phyloP scores from a whole-genome alignment of 202 grass and related monocot genomes.

The Eragrostis tef region DNA sequence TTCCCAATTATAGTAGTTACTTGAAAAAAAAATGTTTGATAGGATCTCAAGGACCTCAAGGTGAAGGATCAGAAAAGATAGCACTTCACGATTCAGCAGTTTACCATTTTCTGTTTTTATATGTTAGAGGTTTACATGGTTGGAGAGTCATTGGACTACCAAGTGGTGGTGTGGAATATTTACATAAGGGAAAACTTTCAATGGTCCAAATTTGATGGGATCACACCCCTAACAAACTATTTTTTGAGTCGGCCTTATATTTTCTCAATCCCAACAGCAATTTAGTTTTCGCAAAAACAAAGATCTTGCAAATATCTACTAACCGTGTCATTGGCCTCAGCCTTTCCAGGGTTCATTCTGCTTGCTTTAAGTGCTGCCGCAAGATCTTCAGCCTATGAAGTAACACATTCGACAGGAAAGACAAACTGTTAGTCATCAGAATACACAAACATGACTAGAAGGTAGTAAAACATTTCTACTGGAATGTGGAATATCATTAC shows the following conservation, averaged over 20 bases:
- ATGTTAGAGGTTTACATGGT: background rate
- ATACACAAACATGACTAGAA: constrained; percentile 15
- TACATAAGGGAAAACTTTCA: background rate
- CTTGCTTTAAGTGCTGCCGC: constrained; percentile 79
- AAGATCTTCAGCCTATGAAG: constrained; percentile 89
- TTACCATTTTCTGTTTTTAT: constrained; percentile 18
- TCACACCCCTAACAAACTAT: background rate
- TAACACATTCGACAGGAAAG: constrained; percentile 21
- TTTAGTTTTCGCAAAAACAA: constrained; percentile 5
- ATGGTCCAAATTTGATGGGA: constrained; percentile 20
- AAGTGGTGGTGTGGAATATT: background rate
- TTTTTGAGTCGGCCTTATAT: background rate
- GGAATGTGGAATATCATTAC: constrained; percentile 16
- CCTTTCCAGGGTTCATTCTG: constrained; percentile 62
- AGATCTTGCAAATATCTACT: constrained; percentile 41
- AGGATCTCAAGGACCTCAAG: background rate
- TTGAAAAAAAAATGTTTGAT: background rate
- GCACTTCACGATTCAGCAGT: background rate
- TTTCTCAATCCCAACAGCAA: background rate
- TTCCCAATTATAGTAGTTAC: background rate
- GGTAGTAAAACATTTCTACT: constrained; percentile 18
- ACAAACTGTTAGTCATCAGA: background rate
- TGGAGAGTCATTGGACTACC: too few relatives aligned
- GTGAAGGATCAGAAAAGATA: constrained; percentile 5
- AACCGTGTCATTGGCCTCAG: constrained; percentile 64